Evolutionary conservation across 768 basidiomycete genomes (phyloP).

Genomic region (Boletus rex-veris): DNA sequence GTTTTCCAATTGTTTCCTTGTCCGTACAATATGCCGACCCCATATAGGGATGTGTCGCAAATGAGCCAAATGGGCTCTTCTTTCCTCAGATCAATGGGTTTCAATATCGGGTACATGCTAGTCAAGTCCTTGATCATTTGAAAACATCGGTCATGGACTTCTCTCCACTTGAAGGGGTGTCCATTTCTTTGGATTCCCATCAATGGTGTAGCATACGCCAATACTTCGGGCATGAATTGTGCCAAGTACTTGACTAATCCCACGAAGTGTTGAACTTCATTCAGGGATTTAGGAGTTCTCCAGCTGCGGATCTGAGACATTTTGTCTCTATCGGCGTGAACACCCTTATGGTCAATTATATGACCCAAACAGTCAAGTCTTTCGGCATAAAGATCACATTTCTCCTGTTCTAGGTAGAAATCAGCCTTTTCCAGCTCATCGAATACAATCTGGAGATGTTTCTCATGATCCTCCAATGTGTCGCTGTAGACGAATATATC

Average conservation of each 20-base stretch:
- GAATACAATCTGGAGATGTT: background rate
- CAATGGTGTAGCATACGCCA: too few relatives aligned
- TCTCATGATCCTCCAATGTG: too few relatives aligned
- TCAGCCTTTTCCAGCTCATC: rapidly evolving
- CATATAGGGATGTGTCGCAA: background rate
- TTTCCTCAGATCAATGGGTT: background rate
- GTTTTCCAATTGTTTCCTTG: background rate
- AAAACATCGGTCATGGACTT: background rate
- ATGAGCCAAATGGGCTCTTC: background rate
- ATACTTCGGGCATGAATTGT: too few relatives aligned
- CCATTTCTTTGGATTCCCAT: background rate
- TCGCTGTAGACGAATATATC: too few relatives aligned
- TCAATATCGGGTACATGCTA: background rate
- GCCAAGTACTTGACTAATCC: too few relatives aligned
- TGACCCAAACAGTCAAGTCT: background rate
- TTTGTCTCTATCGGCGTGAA: background rate
- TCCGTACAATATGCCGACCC: background rate
- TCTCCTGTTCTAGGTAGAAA: background rate
- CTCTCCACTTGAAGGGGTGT: background rate
- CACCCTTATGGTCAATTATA: background rate
- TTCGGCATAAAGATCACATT: background rate
- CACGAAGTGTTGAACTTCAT: background rate
- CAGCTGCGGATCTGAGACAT: background rate
- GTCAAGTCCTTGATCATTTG: background rate
- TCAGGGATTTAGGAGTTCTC: background rate